Evolutionary conservation across 1,284 basidiomycete genomes (phyloP), one percentile per base, ranked within the genome.

Genomic region (Cutaneotrichosporon spelunceum): DNA sequence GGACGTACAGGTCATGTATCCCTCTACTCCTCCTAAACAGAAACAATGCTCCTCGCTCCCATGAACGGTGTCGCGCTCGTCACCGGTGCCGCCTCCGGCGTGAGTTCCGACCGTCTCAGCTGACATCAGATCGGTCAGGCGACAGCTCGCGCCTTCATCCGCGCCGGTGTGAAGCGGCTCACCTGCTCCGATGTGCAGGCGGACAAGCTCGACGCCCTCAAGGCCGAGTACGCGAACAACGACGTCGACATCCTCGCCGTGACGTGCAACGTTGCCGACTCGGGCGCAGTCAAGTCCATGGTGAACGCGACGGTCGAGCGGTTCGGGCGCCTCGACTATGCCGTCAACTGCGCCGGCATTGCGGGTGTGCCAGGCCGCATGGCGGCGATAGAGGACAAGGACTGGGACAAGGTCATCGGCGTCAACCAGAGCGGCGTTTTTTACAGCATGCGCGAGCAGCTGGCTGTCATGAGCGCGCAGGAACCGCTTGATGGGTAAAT

Each of bases 261-360:
- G 11, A 34, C 48, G 23, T 57, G 58, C 45, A 57, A 66, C 63
- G 64, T 69, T 0, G 55, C 60, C 29, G 53, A 66, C 53, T 61
- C 63, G 29, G 49, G 34, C 2, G 47, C 53, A 10, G 64, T 69
- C 16, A 61, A 59, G 48, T 42, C 34, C 13, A 54, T 66, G 29
- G 50, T 67, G 3, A 10, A 42, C 8, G 21, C 33, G 0, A 58
- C 61, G 0, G 62, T 63, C 1, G 30, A 53, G n/a, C 39, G 42
- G 36, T 75, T 70, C 45, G 72, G 72, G 11, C 66, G 72, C 19
- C 29, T 75, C 23, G 73, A 75, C 62, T 73, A 75, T 44, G 69
- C 68, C 29, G 70, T 72, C 36, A 75, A 75, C 60, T 68, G 66
- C 44, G 73, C 73, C 2, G 73, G 73, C 1, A 66, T 72, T 45